Evolutionary conservation across 2,329 filamentous ascomycete species (phyloP).

Genomic region (Paecilomyces sp.): DNA sequence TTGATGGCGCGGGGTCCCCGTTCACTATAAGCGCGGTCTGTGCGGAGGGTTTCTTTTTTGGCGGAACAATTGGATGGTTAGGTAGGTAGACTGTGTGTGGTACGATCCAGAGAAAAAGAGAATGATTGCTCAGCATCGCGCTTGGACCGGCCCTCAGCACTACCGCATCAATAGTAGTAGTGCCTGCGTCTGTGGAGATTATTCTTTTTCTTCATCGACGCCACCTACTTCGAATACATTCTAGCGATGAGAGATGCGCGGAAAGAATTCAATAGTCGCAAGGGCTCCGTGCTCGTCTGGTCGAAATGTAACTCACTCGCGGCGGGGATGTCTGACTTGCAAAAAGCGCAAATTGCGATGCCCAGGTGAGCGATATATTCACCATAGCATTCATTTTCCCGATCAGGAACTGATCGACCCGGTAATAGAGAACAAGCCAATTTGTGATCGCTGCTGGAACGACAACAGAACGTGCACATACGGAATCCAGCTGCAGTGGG

Average conservation of each 20-base stretch:
- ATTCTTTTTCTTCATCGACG: neutral
- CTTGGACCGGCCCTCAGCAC: neutral
- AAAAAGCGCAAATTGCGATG: slow-evolving; percentile 9
- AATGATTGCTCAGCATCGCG: neutral
- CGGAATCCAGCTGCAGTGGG: slow-evolving; percentile 6
- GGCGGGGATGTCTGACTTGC: slow-evolving; percentile 8
- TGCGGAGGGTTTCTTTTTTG: neutral
- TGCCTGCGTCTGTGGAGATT: neutral
- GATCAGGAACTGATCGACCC: neutral
- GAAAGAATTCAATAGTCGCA: neutral
- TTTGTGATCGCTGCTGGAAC: slow-evolving; percentile 1
- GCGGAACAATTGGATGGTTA: neutral
- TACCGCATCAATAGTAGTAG: neutral
- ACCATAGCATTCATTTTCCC: neutral
- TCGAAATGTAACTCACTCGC: slow-evolving; percentile 9
- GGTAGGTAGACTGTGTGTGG: too few species aligned
- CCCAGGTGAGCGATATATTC: slow-evolving; percentile 3
- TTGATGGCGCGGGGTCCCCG: neutral
- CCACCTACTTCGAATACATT: neutral
- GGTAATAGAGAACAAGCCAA: slow-evolving; percentile 6
- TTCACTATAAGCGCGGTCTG: neutral
- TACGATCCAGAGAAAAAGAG: neutral
- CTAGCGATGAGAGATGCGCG: neutral
- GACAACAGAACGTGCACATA: slow-evolving; percentile 7
- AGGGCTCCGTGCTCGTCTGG: neutral